Conservation (phyloP, 1,139 yeast species). For the Yamadazyma triangularis region DNA sequence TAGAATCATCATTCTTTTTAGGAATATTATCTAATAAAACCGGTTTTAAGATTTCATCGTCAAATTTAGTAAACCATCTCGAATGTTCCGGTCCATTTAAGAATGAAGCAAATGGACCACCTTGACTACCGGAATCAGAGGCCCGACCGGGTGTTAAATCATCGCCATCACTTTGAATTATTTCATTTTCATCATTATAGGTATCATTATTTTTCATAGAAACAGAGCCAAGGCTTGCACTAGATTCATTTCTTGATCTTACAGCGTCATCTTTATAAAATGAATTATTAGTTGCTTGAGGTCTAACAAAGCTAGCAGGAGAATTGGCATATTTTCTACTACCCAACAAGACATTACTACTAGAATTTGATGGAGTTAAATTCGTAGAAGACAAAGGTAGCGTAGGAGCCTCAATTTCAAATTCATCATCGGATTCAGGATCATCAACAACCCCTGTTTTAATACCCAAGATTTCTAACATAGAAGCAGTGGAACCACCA, state of each 20-base stretch:
- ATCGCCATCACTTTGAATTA: constrained; percentile 31
- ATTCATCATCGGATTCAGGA: constrained; percentile 83
- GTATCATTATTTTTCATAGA: constrained; percentile 2
- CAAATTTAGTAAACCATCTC: constrained; percentile 90
- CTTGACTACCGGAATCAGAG: not conserved
- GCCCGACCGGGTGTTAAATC: constrained; percentile 20
- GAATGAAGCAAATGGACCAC: constrained; percentile 39
- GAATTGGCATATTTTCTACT: constrained; percentile 26
- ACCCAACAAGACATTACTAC: constrained; percentile 19
- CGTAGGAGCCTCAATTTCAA: constrained; percentile 50
- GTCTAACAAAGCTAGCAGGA: constrained; percentile 4
- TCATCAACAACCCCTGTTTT: constrained; percentile 83
- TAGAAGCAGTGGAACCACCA: constrained; percentile 98
- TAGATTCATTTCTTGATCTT: constrained; percentile 25
- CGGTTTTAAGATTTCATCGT: constrained; percentile 93
- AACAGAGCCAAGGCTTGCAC: constrained; percentile 16
- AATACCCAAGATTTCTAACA: constrained; percentile 92
- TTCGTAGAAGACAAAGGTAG: constrained; percentile 20
- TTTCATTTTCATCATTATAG: constrained; percentile 26
- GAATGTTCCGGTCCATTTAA: constrained; percentile 71
- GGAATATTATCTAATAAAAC: constrained; percentile 68
- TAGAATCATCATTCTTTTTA: constrained; percentile 9
- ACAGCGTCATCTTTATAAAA: constrained; percentile 14
- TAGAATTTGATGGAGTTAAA: constrained; percentile 12
- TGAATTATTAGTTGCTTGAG: constrained; percentile 5